phyloP scores from a whole-genome alignment of 495 filamentous ascomycete genomes.

The Penicillium turbatum region DNA sequence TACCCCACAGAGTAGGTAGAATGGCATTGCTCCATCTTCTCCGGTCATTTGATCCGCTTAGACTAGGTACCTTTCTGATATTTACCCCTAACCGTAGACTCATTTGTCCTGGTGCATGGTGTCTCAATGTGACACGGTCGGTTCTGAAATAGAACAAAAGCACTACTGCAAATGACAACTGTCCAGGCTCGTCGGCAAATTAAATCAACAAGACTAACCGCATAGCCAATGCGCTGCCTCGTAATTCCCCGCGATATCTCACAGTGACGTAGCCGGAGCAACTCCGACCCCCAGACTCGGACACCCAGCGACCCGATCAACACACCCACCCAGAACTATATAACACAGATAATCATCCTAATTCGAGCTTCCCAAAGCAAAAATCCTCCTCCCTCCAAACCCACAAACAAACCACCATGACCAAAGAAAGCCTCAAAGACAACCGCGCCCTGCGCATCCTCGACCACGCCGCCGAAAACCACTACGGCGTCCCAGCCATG shows the following conservation, averaged over 20 bases:
- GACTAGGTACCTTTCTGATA: too few species aligned
- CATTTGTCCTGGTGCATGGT: too few species aligned
- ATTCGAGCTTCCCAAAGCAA: neutral
- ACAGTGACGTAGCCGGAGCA: conserved; percentile 7
- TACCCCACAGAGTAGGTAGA: too few species aligned
- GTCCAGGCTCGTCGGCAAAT: too few species aligned
- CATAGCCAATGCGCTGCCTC: neutral
- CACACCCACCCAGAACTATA: neutral
- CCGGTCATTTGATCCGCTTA: too few species aligned
- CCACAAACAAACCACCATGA: conserved; percentile 31
- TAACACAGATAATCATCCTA: neutral
- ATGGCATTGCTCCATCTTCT: too few species aligned
- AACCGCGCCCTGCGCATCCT: conserved; percentile 69
- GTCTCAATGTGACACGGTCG: too few species aligned
- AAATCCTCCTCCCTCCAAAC: neutral
- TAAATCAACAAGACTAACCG: too few species aligned
- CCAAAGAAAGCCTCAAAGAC: conserved; percentile 36
- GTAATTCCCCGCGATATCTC: neutral
- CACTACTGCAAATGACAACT: too few species aligned
- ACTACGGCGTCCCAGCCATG: conserved; percentile 71
- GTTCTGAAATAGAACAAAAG: too few species aligned
- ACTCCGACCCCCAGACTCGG: conserved; percentile 11
- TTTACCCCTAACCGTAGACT: too few species aligned
- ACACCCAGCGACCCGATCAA: conserved; percentile 1
- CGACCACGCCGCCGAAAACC: conserved; percentile 57